Conservation (phyloP, 2,329 filamentous ascomycete genomes). For the Leptosphaerulina australis region DNA sequence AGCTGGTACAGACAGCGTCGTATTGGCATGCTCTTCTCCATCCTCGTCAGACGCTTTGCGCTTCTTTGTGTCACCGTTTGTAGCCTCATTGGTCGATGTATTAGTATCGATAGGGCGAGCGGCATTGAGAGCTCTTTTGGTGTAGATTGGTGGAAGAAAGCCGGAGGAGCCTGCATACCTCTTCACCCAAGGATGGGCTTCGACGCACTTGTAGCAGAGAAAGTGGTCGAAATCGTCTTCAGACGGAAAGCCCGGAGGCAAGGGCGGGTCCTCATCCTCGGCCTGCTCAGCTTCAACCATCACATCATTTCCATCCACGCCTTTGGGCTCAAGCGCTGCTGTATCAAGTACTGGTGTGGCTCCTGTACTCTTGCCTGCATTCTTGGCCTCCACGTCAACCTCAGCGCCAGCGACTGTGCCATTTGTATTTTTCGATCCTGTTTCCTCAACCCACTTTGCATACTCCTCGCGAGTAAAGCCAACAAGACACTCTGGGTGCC, state of each 20-base stretch:
- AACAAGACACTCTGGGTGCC: conserved; percentile 89
- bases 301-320: conserved; percentile 44
- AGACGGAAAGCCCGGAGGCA: conserved; percentile 83
- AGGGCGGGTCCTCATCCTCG: conserved; percentile 63
- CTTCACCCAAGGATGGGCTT: conserved; percentile 90
- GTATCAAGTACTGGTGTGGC: conserved; percentile 28
- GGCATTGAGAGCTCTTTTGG: conserved; percentile 37
- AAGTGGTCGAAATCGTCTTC: conserved; percentile 91
- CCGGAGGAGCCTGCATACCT: conserved; percentile 79
- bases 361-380: conserved; percentile 18
- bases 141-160: conserved; percentile 76
- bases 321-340: conserved; percentile 25
- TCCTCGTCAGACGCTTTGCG: conserved; percentile 55
- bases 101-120: conserved; percentile 13
- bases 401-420: conserved; percentile 18
- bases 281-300: conserved; percentile 61
- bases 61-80: conserved; percentile 46
- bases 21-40: conserved; percentile 29
- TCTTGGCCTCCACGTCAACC: background rate
- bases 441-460: conserved; percentile 53
- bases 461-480: conserved; percentile 78
- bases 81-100: conserved; percentile 22
- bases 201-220: conserved; percentile 92
- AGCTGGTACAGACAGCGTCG: conserved; percentile 24
- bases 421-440: conserved; percentile 20